Percentiles rank a stretch among this genome's conserved stretches.
Conservation (phyloP, 2,329 filamentous ascomycete genomes). For the Botrytis aclada region DNA sequence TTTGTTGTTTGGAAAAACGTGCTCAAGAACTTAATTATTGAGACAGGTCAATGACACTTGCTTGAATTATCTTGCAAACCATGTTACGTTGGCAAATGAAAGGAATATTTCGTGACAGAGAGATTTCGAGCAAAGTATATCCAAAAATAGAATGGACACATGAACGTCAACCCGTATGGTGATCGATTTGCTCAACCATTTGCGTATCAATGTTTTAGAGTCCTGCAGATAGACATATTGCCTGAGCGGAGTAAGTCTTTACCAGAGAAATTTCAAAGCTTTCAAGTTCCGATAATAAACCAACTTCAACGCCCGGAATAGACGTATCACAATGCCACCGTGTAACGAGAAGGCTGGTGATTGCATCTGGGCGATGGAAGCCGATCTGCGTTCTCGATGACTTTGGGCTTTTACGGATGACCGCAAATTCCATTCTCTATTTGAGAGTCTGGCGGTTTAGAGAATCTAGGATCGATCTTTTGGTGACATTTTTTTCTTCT, state of each 20-base stretch:
- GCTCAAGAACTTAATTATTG: neutral
- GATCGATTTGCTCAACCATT: neutral
- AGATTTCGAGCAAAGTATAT: neutral
- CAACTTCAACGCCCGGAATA: neutral
- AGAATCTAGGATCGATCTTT: neutral
- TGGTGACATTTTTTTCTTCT: neutral
- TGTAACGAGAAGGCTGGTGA: neutral
- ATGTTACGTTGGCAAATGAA: neutral
- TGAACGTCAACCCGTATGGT: neutral
- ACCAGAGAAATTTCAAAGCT: neutral
- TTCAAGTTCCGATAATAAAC: neutral
- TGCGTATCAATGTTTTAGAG: neutral
- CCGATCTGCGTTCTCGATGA: neutral
- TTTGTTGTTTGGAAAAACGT: neutral
- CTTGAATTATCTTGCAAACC: neutral
- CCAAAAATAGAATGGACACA: neutral
- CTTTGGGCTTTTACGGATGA: neutral
- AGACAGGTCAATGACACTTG: constrained; percentile 4
- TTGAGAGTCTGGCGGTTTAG: neutral
- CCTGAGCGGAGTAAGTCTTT: neutral
- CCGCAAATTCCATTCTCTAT: neutral
- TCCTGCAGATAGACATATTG: neutral
- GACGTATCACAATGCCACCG: neutral
- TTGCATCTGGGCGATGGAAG: neutral
- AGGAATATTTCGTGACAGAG: neutral